These are phyloP conservation scores for Pyrenophora graminea DNA, from an alignment of 2,329 filamentous ascomycete genomes.

Conservation along the genomic window DNA sequence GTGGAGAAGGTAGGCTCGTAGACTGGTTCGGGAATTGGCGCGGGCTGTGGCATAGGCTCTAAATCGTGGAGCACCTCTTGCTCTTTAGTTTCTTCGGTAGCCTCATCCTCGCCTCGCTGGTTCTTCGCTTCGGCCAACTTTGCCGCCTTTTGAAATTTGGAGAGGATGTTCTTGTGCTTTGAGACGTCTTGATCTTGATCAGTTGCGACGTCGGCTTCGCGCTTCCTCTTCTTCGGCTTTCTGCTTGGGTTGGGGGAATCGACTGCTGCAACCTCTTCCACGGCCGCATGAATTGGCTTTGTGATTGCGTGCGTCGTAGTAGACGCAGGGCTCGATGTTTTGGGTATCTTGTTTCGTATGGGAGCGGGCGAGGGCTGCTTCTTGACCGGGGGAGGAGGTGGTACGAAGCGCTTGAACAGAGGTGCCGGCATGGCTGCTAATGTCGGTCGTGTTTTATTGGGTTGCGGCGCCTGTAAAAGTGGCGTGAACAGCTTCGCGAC, in stretches of 20 bases:
- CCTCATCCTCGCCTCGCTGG: conserved; percentile 19
- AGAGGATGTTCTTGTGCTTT: conserved; percentile 48
- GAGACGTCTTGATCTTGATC: conserved; percentile 33
- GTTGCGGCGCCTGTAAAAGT: not conserved
- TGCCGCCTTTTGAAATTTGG: conserved; percentile 52
- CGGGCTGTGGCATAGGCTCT: conserved; percentile 79
- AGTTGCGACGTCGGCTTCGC: conserved; percentile 26
- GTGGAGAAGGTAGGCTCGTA: conserved; percentile 73
- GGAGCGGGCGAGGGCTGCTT: conserved; percentile 9
- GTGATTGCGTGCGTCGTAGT: not conserved
- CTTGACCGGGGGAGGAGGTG: conserved; percentile 32
- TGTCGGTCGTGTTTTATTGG: conserved; percentile 40
- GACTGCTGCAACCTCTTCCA: conserved; percentile 8
- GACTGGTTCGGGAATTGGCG: conserved; percentile 60
- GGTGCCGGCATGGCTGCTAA: conserved; percentile 53
- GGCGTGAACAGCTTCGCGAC: not conserved
- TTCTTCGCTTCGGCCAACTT: conserved; percentile 32
- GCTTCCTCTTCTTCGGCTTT: conserved; percentile 45
- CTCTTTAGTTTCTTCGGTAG: conserved; percentile 42
- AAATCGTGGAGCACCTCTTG: conserved; percentile 67
- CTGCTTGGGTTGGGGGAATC: conserved; percentile 25
- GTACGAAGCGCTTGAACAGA: conserved; percentile 54
- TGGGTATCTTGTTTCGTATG: not conserved
- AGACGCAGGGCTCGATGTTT: conserved; percentile 4
- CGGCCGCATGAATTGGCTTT: conserved; percentile 3